Evolutionary conservation across 192 early-diverging fungal species (phyloP).

Genomic region (Coemansia sp.): DNA sequence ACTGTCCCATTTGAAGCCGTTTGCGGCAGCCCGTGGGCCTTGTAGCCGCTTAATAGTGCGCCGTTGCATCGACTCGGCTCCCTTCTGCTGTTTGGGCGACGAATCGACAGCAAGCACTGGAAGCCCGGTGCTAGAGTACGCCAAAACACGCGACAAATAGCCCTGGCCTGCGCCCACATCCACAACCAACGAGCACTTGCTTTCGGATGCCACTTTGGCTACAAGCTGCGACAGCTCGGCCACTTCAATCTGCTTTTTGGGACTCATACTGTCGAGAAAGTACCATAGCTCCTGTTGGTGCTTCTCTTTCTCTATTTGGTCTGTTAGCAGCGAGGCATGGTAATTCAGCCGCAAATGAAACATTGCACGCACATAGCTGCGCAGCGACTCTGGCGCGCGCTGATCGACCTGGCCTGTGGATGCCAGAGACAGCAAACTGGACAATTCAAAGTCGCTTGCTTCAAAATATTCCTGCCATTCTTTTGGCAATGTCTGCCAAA

Average conservation of each 20-base stretch:
- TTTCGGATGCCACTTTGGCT: constrained; percentile 10
- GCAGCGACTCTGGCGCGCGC: constrained; percentile 28
- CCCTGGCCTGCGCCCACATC: constrained; percentile 55
- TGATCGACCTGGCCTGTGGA: constrained; percentile 10
- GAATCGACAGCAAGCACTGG: constrained; percentile 44
- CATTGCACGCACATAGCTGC: constrained; percentile 26
- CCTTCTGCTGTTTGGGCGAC: constrained; percentile 32
- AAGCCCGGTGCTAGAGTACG: constrained; percentile 23
- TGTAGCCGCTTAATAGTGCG: constrained; percentile 25
- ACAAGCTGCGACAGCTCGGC: constrained; percentile 39
- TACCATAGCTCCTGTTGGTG: constrained; percentile 12
- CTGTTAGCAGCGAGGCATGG: constrained; percentile 6
- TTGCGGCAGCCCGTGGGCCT: constrained; percentile 16
- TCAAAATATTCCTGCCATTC: constrained; percentile 46
- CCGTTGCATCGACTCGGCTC: constrained; percentile 33
- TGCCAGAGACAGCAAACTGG: constrained; percentile 39
- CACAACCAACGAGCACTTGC: constrained; percentile 24
- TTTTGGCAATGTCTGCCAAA: constrained; percentile 30
- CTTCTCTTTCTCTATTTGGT: background rate
- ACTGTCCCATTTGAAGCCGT: constrained; percentile 29
- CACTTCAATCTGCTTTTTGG: constrained; percentile 51
- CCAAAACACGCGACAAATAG: constrained; percentile 47
- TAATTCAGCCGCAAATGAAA: constrained; percentile 29
- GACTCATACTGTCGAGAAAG: constrained; percentile 49
- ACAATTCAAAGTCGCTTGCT: constrained; percentile 10